A percentile compares a stretch with the other conserved stretches of the same genome.
Conservation (phyloP, 257 asterid genomes). For the Apocynum venetum region DNA sequence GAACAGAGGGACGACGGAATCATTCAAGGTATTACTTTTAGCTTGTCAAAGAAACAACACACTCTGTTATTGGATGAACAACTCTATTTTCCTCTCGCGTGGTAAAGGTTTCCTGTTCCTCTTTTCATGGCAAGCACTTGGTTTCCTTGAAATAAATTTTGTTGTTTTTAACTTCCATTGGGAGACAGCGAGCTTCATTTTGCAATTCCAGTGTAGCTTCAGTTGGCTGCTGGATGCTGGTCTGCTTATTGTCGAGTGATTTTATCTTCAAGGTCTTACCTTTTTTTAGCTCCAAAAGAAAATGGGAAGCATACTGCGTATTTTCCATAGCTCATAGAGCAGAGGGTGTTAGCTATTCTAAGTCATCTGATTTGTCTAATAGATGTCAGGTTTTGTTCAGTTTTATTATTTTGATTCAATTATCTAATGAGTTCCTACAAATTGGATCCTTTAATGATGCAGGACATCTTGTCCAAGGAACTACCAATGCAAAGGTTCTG, state of each 20-base stretch:
- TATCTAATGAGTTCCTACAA: neutral
- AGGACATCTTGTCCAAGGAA: slow-evolving; percentile 61
- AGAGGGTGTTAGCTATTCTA: too few species aligned
- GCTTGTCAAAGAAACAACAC: too few species aligned
- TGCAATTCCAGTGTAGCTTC: neutral
- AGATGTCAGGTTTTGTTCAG: neutral
- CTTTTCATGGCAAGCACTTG: too few species aligned
- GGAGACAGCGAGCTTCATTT: neutral
- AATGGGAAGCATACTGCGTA: neutral
- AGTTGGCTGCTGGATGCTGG: neutral
- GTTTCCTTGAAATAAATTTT: too few species aligned
- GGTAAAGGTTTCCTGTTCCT: too few species aligned
- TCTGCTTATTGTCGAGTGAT: neutral
- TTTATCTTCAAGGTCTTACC: neutral
- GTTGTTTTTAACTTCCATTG: neutral
- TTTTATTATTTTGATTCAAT: neutral
- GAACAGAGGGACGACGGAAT: slow-evolving; percentile 67
- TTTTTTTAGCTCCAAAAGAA: neutral
- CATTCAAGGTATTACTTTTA: slow-evolving; percentile 61
- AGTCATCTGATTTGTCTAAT: neutral
- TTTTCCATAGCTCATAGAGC: neutral
- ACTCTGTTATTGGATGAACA: neutral
- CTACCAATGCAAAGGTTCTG: slow-evolving; percentile 53
- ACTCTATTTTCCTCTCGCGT: neutral
- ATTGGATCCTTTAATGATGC: slow-evolving; percentile 21